These are phyloP conservation scores for Chaetomium sp. DNA, from an alignment of 2,329 filamentous ascomycete genomes.

Conservation along the genomic window DNA sequence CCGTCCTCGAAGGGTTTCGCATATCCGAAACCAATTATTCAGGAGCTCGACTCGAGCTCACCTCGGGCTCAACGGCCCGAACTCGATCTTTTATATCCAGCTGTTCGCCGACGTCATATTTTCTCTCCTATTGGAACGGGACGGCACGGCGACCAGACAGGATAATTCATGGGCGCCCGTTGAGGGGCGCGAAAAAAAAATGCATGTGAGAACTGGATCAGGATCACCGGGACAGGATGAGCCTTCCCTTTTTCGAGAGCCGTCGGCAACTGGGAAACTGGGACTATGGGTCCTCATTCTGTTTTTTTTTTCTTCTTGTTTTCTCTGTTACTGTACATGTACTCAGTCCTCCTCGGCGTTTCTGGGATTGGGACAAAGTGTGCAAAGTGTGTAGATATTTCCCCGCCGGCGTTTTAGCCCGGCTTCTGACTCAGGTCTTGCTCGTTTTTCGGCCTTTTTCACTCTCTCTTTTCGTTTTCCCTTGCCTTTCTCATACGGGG, in stretches of 20 bases:
- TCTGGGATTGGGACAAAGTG: constrained; percentile 15
- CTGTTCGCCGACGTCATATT: not conserved
- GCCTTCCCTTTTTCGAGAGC: not conserved
- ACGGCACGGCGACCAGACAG: not conserved
- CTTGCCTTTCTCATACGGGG: not conserved
- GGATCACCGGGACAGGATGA: not conserved
- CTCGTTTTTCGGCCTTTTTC: not conserved
- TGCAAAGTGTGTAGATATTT: constrained; percentile 20
- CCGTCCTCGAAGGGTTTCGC: not conserved
- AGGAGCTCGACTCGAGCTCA: not conserved
- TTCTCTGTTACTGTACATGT: constrained; percentile 19
- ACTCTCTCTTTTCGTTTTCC: not conserved
- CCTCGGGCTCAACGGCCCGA: not conserved
- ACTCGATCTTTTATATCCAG: not conserved
- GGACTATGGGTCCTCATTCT: not conserved
- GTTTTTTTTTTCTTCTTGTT: not conserved
- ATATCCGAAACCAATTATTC: not conserved
- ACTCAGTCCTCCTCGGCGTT: constrained; percentile 14
- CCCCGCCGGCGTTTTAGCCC: not conserved
- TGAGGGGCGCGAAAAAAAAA: not conserved
- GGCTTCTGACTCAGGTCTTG: constrained; percentile 2
- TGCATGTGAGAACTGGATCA: too few relatives aligned
- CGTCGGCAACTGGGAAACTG: not conserved
- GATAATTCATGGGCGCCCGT: not conserved
- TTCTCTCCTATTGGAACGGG: not conserved